Evolutionary conservation across 139 green algal genomes (phyloP), one percentile per base, ranked within the genome.

Genomic region (Coelastrella sp.): DNA sequence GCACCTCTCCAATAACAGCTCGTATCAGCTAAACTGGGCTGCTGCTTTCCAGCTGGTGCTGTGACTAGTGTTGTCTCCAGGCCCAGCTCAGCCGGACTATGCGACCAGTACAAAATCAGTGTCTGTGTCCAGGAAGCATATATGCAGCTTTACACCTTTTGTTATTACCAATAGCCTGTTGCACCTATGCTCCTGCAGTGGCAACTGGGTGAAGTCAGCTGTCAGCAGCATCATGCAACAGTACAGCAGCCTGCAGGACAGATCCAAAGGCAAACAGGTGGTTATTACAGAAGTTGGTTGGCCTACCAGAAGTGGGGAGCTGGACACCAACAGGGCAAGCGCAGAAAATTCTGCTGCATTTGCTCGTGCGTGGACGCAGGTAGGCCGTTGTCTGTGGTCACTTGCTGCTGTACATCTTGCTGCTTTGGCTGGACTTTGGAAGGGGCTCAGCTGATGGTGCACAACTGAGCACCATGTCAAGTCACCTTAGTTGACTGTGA

Each of bases 281-380:
- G 20, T 88, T 19, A 66, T 88, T 5, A 74, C 68, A 23, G 83
- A 88, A 66, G 58, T 80, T 66, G 83, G 83, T 2, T 88, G 83
- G 83, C 66, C 83, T 54, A 88, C 17, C 56, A 60, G 10, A 5
- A 88, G 83, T 17, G 83, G 83, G 7, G 54, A 65, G 54, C 22
- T 66, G 47, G 83, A 80, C 68, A 80, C 19, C 54, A 88, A 56
- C 66, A 68, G 47, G 20, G 58, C 47, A 3, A 68, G 65, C 13
- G 56, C 56, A 57, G 65, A 88, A 23, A 47, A 65, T 17, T 65
- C 83, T 11, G 68, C 54, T 20, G 83, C 83, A 16, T 88, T 88
- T 80, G 83, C 68, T 54, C 47, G 68, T 13, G 83, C 66, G 4
- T 88, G 83, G 83, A n/a, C 47, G 66, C 66, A 88, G 83, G 83